Base-by-base conservation (phyloP, 352 stramenopile species). In the Hyaloperonospora arabidopsidis region DNA sequence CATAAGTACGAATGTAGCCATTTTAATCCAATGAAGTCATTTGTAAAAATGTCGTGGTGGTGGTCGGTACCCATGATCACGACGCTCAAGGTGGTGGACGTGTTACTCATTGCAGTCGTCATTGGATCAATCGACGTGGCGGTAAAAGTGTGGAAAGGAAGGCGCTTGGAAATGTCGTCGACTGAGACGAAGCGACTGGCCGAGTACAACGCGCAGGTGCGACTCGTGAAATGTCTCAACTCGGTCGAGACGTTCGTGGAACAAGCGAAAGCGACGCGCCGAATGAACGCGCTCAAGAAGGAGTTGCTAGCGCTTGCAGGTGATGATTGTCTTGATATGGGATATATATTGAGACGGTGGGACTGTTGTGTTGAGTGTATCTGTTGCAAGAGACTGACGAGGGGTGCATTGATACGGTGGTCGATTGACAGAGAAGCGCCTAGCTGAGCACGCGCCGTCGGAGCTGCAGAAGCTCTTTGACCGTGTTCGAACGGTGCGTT, bases 201-300 rank as follows among this genome's bases (percentile, higher is more conserved):
- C 36, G 57, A 80, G 52, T 92, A 89, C 65, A 92, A 92, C 47
- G 72, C 74, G 35, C 82, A 92, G 56, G 77, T 92, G 53, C 68
- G 65, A 23, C 66, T 92, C 36, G 82, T 89, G 18, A 89, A 89
- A 55, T 72, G 74, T 50, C 79, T 93, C 50, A 91, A 90, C 67
- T 90, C 80, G 55, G 80, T 93, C 53, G 79, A 93, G 65, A 93
- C 79, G 55, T 93, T 93, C 48, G 83, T 93, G 45, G 83, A 90
- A 60, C 83, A 93, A 59, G 86, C 83, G 52, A 93, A 91, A 64
- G 75, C 82, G 19, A 87, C 83, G 29, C 80, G 83, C 48, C 78
- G 84, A 65, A 91, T 93, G 83, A 93, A 93, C 59, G 57, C 68
- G 15, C 51, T 91, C 49, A 90, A 93, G 67, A 91, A 89, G 61